A percentile compares a stretch with the other conserved stretches of the same genome.
These are phyloP conservation scores for Lachancea thermotolerans DNA, from an alignment of 805 yeast species.

Conservation along the genomic window DNA sequence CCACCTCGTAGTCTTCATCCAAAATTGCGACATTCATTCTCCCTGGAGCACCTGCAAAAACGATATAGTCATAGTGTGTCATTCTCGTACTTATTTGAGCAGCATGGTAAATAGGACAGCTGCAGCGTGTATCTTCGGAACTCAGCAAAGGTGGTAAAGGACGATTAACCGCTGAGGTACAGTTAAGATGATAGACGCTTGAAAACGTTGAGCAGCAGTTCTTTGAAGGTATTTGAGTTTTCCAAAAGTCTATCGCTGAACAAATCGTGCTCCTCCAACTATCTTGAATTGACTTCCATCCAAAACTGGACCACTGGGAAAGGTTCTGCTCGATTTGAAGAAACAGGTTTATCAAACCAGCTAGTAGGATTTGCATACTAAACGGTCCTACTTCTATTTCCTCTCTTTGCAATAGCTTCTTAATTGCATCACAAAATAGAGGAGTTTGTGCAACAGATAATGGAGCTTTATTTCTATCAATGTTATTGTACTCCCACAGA, in stretches of 20 bases:
- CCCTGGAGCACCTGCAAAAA: conserved; percentile 71
- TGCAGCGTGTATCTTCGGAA: conserved; percentile 36
- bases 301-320: conserved; percentile 11
- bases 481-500: conserved; percentile 40
- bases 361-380: conserved; percentile 7
- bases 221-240: conserved; percentile 5
- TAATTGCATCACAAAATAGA: conserved; percentile 8
- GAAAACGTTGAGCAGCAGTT: conserved; percentile 8
- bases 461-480: conserved; percentile 24
- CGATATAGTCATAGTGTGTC: conserved; percentile 67
- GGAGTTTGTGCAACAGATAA: conserved; percentile 9
- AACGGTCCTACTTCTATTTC: conserved; percentile 7
- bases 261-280: conserved; percentile 8
- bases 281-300: conserved; percentile 8
- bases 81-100: conserved; percentile 62
- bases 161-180: not conserved
- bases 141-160: conserved; percentile 5
- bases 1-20: conserved; percentile 39
- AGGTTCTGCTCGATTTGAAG: conserved; percentile 11
- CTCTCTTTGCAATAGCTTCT: conserved; percentile 6
- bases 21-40: conserved; percentile 60
- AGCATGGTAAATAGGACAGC: conserved; percentile 58
- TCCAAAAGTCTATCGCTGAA: conserved; percentile 9
- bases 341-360: conserved; percentile 9
- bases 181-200: conserved; percentile 2